Conservation (phyloP, 164 flowering plant genomes). For the Houttuynia cordata region DNA sequence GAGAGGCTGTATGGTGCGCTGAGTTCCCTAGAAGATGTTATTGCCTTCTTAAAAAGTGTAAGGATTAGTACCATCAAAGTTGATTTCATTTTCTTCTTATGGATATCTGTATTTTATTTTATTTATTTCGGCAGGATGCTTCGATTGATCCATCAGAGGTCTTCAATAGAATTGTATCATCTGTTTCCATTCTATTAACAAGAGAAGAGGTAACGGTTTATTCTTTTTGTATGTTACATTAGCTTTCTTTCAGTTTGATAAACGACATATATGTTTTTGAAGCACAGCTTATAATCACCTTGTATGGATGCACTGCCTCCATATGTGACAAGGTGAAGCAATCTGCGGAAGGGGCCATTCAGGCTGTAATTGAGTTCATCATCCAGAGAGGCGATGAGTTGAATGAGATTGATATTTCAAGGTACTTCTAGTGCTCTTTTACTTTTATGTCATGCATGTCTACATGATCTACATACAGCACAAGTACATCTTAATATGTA, state of each 20-base stretch:
- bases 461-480: not conserved
- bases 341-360: constrained; percentile 88
- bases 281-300: constrained; percentile 67
- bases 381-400: constrained; percentile 66
- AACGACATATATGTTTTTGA: not conserved
- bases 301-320: constrained; percentile 61
- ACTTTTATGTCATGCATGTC: not conserved
- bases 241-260: too few species aligned
- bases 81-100: not conserved
- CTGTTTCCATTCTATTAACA: constrained; percentile 60
- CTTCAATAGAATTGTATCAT: constrained; percentile 80
- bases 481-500: not conserved
- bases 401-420: constrained; percentile 65
- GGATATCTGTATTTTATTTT: constrained; percentile 1
- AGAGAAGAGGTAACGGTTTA: constrained; percentile 58
- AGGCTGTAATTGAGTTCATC: constrained; percentile 83
- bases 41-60: constrained; percentile 89
- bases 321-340: constrained; percentile 83
- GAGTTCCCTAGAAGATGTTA: constrained; percentile 90
- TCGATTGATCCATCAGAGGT: constrained; percentile 97
- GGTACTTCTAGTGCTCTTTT: constrained; percentile 23
- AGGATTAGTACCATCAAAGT: constrained; percentile 11
- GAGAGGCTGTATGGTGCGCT: constrained; percentile 71
- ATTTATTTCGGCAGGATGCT: constrained; percentile 58
- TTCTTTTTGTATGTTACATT: not conserved